Evolutionary conservation across 2,329 filamentous ascomycete genomes (phyloP).

Genomic region (Alternaria viburni): DNA sequence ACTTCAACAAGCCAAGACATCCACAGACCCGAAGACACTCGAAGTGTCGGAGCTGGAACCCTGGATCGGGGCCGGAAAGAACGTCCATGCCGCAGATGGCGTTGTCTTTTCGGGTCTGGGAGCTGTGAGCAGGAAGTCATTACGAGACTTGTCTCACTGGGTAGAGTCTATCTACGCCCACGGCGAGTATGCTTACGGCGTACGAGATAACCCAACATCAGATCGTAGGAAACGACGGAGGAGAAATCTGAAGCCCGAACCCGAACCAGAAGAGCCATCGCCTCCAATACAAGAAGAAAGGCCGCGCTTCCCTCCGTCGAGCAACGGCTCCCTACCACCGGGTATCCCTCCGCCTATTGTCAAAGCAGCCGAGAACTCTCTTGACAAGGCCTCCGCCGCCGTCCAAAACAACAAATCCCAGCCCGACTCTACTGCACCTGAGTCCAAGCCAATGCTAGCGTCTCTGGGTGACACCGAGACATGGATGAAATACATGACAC

Average conservation of each 20-base stretch:
- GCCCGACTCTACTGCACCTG: slow-evolving; percentile 20
- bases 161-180: slow-evolving; percentile 86
- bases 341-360: slow-evolving; percentile 57
- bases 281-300: slow-evolving; percentile 4
- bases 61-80: slow-evolving; percentile 77
- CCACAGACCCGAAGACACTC: slow-evolving; percentile 29
- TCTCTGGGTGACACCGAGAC: slow-evolving; percentile 54
- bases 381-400: slow-evolving; percentile 52
- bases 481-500: slow-evolving; percentile 59
- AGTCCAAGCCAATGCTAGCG: slow-evolving; percentile 36
- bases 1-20: slow-evolving; percentile 32
- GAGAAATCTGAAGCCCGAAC: slow-evolving; percentile 35
- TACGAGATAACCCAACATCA: slow-evolving; percentile 78
- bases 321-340: slow-evolving; percentile 28
- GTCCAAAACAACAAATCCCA: slow-evolving; percentile 31
- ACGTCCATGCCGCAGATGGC: slow-evolving; percentile 76
- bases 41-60: slow-evolving; percentile 41
- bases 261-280: slow-evolving; percentile 6
- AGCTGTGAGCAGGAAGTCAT: slow-evolving; percentile 71
- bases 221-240: slow-evolving; percentile 60
- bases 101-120: slow-evolving; percentile 85
- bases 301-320: slow-evolving; percentile 7
- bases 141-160: slow-evolving; percentile 80
- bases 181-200: slow-evolving; percentile 83
- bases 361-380: slow-evolving; percentile 51